Conservation (phyloP, 1,139 yeast genomes). For the Suhomyces yuchorum region DNA sequence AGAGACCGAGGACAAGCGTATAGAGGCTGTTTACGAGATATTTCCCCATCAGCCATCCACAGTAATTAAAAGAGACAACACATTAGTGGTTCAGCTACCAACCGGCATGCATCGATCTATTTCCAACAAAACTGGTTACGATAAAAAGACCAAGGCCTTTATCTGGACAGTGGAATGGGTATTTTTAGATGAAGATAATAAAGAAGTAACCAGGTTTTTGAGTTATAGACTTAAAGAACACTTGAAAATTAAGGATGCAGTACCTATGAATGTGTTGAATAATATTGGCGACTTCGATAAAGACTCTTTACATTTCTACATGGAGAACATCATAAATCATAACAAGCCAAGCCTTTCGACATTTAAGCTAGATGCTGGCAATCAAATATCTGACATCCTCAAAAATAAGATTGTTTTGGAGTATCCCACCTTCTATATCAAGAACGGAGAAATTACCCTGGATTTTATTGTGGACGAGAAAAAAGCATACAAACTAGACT, state of each 20-base stretch:
- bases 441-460: constrained; percentile 17
- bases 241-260: constrained; percentile 34
- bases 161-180: constrained; percentile 85
- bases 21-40: constrained; percentile 23
- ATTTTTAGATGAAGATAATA: constrained; percentile 33
- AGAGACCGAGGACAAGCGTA: constrained; percentile 27
- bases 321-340: constrained; percentile 34
- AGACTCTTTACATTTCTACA: constrained; percentile 32
- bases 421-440: constrained; percentile 68
- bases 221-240: constrained; percentile 52
- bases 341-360: constrained; percentile 20
- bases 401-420: constrained; percentile 66
- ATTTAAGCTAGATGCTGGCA: constrained; percentile 26
- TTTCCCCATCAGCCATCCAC: constrained; percentile 32
- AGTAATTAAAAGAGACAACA: constrained; percentile 37
- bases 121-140: constrained; percentile 73
- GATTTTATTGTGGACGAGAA: constrained; percentile 16
- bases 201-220: constrained; percentile 32
- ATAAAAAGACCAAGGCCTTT: constrained; percentile 60
- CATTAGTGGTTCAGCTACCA: constrained; percentile 54
- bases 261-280: constrained; percentile 40
- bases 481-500: constrained; percentile 24
- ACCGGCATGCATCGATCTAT: constrained; percentile 73
- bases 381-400: constrained; percentile 46
- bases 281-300: constrained; percentile 21